Conservation (phyloP, 306 rosid species). For the Quercus wislizeni region DNA sequence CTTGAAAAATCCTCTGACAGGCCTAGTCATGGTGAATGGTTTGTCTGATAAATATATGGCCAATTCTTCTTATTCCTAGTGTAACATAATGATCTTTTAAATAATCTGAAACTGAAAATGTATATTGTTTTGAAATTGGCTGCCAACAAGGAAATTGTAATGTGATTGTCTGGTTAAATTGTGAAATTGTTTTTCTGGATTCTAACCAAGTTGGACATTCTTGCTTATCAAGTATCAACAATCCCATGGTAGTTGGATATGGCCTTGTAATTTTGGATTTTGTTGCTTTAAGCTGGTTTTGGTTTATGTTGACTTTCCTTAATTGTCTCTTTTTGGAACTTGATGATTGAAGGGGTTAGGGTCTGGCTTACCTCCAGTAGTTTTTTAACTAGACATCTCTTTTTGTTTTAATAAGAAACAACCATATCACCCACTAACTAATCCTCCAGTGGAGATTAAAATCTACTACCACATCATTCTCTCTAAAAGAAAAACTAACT, state of each 20-base stretch:
- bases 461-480: no score
- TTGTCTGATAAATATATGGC: not conserved
- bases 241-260: not conserved
- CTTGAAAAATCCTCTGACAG: not conserved
- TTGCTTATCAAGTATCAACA: not conserved
- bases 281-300: not conserved
- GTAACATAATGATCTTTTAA: not conserved
- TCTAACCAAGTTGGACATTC: not conserved
- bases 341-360: not conserved
- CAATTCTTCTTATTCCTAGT: not conserved
- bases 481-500: no score
- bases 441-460: no score
- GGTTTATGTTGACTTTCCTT: not conserved
- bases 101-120: not conserved
- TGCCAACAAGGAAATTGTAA: not conserved
- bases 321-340: not conserved
- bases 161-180: not conserved
- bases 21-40: not conserved
- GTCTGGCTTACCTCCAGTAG: no score
- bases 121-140: not conserved
- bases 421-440: no score
- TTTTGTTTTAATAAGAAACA: not conserved
- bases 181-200: not conserved
- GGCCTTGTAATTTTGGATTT: not conserved
- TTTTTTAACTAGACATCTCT: no score